Evolutionary conservation across 2,329 filamentous ascomycete genomes (phyloP), one percentile per base, ranked within the genome.

Genomic region (Seiridium cupressi): DNA sequence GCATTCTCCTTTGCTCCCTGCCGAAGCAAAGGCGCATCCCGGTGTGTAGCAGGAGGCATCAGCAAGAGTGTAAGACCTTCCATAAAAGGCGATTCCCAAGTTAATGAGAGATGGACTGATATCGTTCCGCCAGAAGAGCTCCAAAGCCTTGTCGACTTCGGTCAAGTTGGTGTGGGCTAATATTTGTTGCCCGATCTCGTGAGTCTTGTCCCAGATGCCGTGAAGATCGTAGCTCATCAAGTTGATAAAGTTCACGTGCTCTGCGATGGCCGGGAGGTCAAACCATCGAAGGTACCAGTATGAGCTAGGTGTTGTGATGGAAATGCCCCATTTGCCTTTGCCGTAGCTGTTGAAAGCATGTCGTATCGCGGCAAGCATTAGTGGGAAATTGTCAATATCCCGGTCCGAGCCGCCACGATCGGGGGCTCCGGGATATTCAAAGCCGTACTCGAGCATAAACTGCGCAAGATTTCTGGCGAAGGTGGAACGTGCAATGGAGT

Each of bases 1-100:
- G 58, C 66, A 73, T 8, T 60, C 35, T 2, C 70, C 70, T 4
- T 64, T 42, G 3, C 51, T 55, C n/a, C 64, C 69, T 31, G 64
- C 64, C 3, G 62, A 64, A 8, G 53, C 61, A 47, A 55, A 58
- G 11, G 3, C 5, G 42, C 59, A 61, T 1, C 59, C 59, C 8
- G 59, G 48, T 3, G 31, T 55, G 9, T 36, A 63, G 63, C 73
- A 75, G 8, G 5, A 31, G 0, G 69, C 60, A 53, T 71, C 61
- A 1, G 57, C 53, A 46, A 72, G 58, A 3, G 65, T 70, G 60
- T 72, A 74, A 60, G 53, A 40, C 1, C 63, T 68, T 4, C 79
- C 77, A 62, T 84, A 84, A 60, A 80, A 83, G 3, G 72, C 77
- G 3, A 79, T 40, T 1, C 81, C 81, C 6, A 85, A 58, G 3